Base-by-base conservation (phyloP, 2,329 filamentous ascomycete species). In the Fusarium sp. region DNA sequence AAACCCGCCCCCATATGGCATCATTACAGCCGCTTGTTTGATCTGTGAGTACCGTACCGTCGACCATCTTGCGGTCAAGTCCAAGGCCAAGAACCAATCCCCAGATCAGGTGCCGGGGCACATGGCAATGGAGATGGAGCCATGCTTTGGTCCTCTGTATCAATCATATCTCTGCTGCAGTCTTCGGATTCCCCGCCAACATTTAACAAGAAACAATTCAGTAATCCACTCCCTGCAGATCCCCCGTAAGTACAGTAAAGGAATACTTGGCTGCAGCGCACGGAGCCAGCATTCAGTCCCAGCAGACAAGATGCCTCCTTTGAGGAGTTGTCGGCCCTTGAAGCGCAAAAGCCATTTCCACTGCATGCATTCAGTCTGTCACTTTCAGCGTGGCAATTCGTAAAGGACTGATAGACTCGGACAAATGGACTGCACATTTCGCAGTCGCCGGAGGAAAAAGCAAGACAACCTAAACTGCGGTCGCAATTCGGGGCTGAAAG, bases 1-100 rank as follows among this genome's bases (percentile, higher is more conserved):
- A 50, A 63, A 46, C 58, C 42, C 35, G 29, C 27, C 52, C 58
- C 58, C 56, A 49, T 68, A 68, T 71, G 49, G 65, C 58, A 69
- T 71, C 68, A 72, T 72, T 44, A 52, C 38, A 35, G 55, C 47
- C 47, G 8, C 44, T 39, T 42, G 33, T 53, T 38, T 67, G 52
- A 66, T 71, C 46, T 54, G 44, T 41, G 36, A 62, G 56, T 38
- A 35, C 55, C 11, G 20, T 46, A 50, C n/a, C 22, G 35, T 36
- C 41, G 20, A 65, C 55, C 54, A 68, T 68, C 64, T 68, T 68
- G 65, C 65, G 65, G 65, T 68, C 65, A 68, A 41, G 45, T 56
- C 22, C 33, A 38, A 38, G 36, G 18, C 49, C 65, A 27, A 57
- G 38, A 27, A 44, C 65, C 64, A 68, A 68, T 68, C 64, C 65